Percentiles rank a stretch among this genome's conserved stretches.
Conservation (phyloP, 768 basidiomycete genomes). For the Nidularia sp. region DNA sequence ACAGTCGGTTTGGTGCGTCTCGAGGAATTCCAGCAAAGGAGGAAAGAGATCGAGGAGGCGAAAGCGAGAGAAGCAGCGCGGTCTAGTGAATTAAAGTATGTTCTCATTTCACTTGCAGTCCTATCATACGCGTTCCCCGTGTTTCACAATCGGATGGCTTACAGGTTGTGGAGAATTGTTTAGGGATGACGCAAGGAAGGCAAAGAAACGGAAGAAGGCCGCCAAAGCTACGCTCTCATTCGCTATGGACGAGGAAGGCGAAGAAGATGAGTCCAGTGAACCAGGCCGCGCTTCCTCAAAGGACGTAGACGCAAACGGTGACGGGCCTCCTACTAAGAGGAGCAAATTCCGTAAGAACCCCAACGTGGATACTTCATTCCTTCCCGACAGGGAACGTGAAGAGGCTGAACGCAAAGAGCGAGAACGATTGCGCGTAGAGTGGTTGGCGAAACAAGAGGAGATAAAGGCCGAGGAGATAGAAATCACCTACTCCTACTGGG, state of each 20-base stretch:
- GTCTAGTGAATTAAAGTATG: slow-evolving; percentile 86
- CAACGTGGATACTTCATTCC: slow-evolving; percentile 93
- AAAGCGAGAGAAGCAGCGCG: slow-evolving; percentile 86
- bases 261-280: slow-evolving; percentile 31
- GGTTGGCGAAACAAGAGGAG: slow-evolving; percentile 71
- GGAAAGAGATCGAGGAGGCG: slow-evolving; percentile 88
- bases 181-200: slow-evolving; percentile 83
- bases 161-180: slow-evolving; percentile 77
- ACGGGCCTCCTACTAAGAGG: slow-evolving; percentile 57
- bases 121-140: slow-evolving; percentile 5
- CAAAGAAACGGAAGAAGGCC: slow-evolving; percentile 91
- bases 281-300: slow-evolving; percentile 24
- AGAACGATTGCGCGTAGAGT: slow-evolving; percentile 85
- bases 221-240: slow-evolving; percentile 90
- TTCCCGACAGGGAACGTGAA: slow-evolving; percentile 97
- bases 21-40: slow-evolving; percentile 87
- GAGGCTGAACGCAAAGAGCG: slow-evolving; percentile 86
- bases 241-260: slow-evolving; percentile 72
- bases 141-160: slow-evolving; percentile 45
- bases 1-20: slow-evolving; percentile 90
- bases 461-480: slow-evolving; percentile 77
- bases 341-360: slow-evolving; percentile 92
- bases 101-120: slow-evolving; percentile 18
- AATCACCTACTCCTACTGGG: slow-evolving; percentile 96
- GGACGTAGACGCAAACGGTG: slow-evolving; percentile 25